Base-by-base conservation (phyloP, 2,329 filamentous ascomycete genomes). In the Fusarium acutatum region DNA sequence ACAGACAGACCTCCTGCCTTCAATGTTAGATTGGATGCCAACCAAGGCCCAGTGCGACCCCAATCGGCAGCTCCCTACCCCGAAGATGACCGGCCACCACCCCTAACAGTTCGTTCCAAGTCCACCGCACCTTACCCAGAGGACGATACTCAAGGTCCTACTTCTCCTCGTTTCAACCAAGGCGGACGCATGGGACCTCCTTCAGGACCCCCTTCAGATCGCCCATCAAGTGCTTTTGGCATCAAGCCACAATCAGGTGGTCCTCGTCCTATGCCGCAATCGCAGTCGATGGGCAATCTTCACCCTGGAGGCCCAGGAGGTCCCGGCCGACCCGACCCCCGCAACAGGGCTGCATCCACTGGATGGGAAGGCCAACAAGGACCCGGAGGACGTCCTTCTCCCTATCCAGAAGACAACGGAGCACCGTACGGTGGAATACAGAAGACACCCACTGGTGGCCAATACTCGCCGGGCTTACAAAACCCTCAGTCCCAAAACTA, bases 31-130 rank as follows among this genome's bases (percentile, higher is more conserved):
- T 76, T 88, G 12, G 83, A 88, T 57, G 75, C 80, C 40, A 67
- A 69, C 56, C 74, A 64, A 54, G 77, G 72, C 40, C 74, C 81
- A 50, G 77, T 56, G 34, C 85, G 89, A 38, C 82, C 89, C 22
- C 88, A 85, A 63, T 88, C 91, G 15, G 85, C 88, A 35, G 90
- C 90, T 5, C 93, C 93, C 4, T 95, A 95, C 75, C 93, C 93
- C 1, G 87, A 91, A 47, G 92, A 93, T 72, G 91, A 93, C 73
- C 84, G 86, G 60, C 88, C 90, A 26, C 84, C 87, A 52, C 86
- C 85, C n/a, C 79, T 86, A 49, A 67, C 85, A 24, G 79, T 75
- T 56, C 83, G 87, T 40, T 82, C 87, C 8, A 84, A 83, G 63
- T 87, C 87, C 24, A 78, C 76, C 28, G 90, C 90, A 4, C 93